These are phyloP conservation scores for Fusarium liriodendri DNA, from an alignment of 2,329 filamentous ascomycete genomes.

Conservation along the genomic window DNA sequence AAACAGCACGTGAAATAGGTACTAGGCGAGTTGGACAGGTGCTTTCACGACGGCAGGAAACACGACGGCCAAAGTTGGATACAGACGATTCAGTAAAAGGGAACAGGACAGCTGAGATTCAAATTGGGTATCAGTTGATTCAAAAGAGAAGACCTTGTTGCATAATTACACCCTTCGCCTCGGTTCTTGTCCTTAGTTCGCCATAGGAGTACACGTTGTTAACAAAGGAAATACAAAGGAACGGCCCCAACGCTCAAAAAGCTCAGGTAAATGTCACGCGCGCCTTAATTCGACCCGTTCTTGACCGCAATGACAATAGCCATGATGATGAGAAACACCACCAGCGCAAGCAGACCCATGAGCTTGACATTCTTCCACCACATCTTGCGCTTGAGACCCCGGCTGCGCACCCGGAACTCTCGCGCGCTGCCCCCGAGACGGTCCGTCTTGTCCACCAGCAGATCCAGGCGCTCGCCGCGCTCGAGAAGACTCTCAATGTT, in stretches of 20 bases:
- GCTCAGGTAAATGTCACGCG: neutral
- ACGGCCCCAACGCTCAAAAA: constrained; percentile 15
- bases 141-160: constrained; percentile 35
- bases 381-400: constrained; percentile 91
- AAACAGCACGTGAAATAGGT: neutral
- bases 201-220: constrained; percentile 33
- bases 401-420: constrained; percentile 89
- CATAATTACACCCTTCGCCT: constrained; percentile 41
- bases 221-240: constrained; percentile 32
- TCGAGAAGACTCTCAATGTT: constrained; percentile 93
- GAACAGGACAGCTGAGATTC: constrained; percentile 1
- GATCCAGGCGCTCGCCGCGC: constrained; percentile 90
- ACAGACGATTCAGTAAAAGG: constrained; percentile 1
- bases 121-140: constrained; percentile 38
- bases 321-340: constrained; percentile 69
- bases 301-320: constrained; percentile 67
- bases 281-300: constrained; percentile 46
- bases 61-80: neutral
- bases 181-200: constrained; percentile 35
- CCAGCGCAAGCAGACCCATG: constrained; percentile 82
- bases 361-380: constrained; percentile 99
- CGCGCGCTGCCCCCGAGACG: constrained; percentile 86
- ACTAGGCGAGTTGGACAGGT: neutral
- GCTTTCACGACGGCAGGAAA: constrained; percentile 7
- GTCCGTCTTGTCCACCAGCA: constrained; percentile 97